phyloP scores from a whole-genome alignment of 2,329 filamentous ascomycete genomes.

The Aspergillus floridensis region DNA sequence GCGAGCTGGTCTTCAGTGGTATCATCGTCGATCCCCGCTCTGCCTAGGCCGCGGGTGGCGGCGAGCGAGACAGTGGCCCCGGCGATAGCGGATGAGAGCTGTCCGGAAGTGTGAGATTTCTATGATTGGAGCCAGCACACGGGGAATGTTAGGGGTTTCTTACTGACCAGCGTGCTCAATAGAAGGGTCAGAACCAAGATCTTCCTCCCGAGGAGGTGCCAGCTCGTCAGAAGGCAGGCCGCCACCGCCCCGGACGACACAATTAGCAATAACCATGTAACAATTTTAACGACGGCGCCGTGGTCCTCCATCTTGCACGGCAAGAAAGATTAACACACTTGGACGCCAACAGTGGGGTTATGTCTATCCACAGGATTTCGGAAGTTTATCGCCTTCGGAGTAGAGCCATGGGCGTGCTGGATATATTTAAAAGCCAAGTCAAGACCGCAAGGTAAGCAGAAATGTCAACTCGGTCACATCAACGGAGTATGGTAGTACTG shows the following conservation, averaged over 20 bases:
- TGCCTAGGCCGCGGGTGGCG: not conserved
- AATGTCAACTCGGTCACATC: no score
- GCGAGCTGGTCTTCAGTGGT: not conserved
- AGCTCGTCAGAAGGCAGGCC: conserved; percentile 5
- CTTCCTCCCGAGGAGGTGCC: conserved; percentile 4
- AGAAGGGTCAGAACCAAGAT: conserved; percentile 2
- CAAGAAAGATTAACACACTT: not conserved
- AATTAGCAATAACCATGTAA: conserved; percentile 8
- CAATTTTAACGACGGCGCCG: conserved; percentile 2
- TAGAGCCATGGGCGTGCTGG: not conserved
- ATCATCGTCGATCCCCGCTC: not conserved
- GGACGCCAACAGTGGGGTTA: not conserved
- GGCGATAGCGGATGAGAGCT: not conserved
- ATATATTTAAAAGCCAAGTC: not conserved
- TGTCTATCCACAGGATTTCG: not conserved
- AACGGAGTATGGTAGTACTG: no score
- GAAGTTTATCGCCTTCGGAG: not conserved
- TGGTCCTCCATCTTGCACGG: not conserved
- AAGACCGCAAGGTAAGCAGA: not conserved
- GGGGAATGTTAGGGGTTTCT: not conserved
- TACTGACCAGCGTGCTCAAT: not conserved
- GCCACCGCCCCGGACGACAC: conserved; percentile 1
- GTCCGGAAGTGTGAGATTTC: not conserved
- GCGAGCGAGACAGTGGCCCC: conserved; percentile 2
- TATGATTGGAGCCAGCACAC: not conserved